Conservation (phyloP, 2,329 filamentous ascomycete species). For the Didymosphaeria variabile region DNA sequence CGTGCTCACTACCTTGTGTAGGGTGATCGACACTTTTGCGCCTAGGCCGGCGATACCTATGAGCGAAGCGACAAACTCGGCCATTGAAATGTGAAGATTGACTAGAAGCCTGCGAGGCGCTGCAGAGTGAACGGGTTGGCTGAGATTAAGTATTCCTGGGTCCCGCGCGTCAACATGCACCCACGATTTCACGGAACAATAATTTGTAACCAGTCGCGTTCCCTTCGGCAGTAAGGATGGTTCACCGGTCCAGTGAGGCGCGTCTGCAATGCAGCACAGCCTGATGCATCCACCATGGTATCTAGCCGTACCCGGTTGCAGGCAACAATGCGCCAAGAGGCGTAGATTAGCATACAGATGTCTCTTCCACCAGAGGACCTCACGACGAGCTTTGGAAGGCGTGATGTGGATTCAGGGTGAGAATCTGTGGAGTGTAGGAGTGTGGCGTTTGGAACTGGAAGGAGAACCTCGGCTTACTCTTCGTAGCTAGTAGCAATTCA, state of each 20-base stretch:
- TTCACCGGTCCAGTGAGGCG: not conserved
- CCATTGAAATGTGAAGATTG: constrained; percentile 1
- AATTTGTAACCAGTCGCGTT: not conserved
- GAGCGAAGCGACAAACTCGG: constrained; percentile 13
- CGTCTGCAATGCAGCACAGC: not conserved
- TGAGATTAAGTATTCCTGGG: not conserved
- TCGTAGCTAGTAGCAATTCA: too few relatives aligned
- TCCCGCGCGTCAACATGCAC: not conserved
- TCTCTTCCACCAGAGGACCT: too few relatives aligned
- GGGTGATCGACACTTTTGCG: constrained; percentile 12
- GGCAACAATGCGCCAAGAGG: too few relatives aligned
- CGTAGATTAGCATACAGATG: too few relatives aligned
- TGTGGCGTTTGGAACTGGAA: too few relatives aligned
- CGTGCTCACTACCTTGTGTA: not conserved
- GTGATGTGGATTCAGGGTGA: too few relatives aligned
- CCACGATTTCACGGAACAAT: not conserved
- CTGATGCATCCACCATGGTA: not conserved
- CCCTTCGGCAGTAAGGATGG: not conserved
- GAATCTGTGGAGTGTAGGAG: too few relatives aligned
- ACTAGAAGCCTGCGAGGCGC: not conserved
- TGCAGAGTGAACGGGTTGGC: not conserved
- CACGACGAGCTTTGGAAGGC: too few relatives aligned
- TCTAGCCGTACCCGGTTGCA: too few relatives aligned
- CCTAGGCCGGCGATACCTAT: constrained; percentile 8
- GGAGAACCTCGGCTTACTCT: too few relatives aligned